Evolutionary conservation across 2,329 filamentous ascomycete species (phyloP), one percentile per base, ranked within the genome.

Genomic region (Fusarium musae): DNA sequence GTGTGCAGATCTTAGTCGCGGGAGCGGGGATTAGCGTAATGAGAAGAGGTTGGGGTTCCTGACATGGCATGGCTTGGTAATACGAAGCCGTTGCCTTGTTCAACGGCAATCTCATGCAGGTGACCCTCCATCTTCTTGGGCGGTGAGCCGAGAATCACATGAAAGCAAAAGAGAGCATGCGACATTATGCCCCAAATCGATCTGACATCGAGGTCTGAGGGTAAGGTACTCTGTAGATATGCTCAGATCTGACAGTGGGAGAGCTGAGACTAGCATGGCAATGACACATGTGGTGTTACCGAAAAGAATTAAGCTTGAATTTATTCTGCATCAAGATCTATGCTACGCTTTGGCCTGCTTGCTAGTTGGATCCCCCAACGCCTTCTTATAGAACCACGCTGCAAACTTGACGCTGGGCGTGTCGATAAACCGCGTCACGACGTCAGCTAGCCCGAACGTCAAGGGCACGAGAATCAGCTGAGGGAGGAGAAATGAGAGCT

Each of bases 401-500:
- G 88, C 81, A 74, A 91, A 85, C 52, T 81, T 86, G 21, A 93
- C 88, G 53, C 87, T 87, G 3, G 90, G 90, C 70, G 90, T 87
- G 70, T 92, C 90, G 21, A 92, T 81, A 23, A 83, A 74, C 50
- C 83, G 85, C 2, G 89, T 91, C 4, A 85, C 84, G 11, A 91
- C 63, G 59, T 91, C 89, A 6, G 90, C 88, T 28, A 87, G 65
- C 83, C 86, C 90, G 6, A 92, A 80, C 0, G 89, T 92, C 26
- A 90, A 59, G 2, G 90, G 90, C 57, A 91, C 72, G 7, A 92
- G 78, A 36, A 93, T 80, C 12, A 93, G 36, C 44, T 93, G 89
- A 3, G 90, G 87, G 4, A 87, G 62, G 28, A 92, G 79, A 74
- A 92, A 92, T 2, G 85, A 85, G 40, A 90, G 39, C 79, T 92